phyloP scores from a whole-genome alignment of 2,329 filamentous ascomycete species.

The Thielaviopsis populi region DNA sequence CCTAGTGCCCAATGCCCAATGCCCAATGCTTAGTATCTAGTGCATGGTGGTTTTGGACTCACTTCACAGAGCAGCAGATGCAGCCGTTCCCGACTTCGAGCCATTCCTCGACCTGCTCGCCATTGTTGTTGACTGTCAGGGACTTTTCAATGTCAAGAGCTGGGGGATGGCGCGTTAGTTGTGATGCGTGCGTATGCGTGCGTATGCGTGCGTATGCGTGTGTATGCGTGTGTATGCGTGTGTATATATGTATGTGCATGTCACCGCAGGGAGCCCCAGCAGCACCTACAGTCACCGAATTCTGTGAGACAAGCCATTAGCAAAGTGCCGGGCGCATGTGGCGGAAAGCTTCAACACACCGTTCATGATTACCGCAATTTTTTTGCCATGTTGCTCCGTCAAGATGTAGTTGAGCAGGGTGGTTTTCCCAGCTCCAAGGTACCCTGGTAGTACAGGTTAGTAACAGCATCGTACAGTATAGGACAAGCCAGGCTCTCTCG shows the following conservation, averaged over 20 bases:
- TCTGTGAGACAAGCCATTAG: slow-evolving; percentile 35
- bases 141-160: slow-evolving; percentile 93
- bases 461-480: not conserved
- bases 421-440: slow-evolving; percentile 89
- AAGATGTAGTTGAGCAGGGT: slow-evolving; percentile 93
- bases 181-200: no score
- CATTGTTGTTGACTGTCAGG: slow-evolving; percentile 74
- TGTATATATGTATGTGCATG: no score
- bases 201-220: no score
- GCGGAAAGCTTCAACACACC: slow-evolving; percentile 29
- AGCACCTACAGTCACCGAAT: slow-evolving; percentile 59
- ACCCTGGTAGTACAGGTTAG: slow-evolving; percentile 41
- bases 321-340: not conserved
- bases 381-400: slow-evolving; percentile 89
- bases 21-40: no score
- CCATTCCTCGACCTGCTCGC: slow-evolving; percentile 80
- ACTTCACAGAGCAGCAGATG: slow-evolving; percentile 96
- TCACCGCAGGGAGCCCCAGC: no score
- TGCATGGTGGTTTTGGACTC: no score
- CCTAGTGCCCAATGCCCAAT: no score
- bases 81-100: slow-evolving; percentile 92
- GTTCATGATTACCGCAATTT: slow-evolving; percentile 95
- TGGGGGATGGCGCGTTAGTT: slow-evolving; percentile 24
- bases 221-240: no score
- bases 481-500: not conserved